These are phyloP conservation scores for Xylogone sp. DNA, from an alignment of 2,329 filamentous ascomycete species.

Conservation along the genomic window DNA sequence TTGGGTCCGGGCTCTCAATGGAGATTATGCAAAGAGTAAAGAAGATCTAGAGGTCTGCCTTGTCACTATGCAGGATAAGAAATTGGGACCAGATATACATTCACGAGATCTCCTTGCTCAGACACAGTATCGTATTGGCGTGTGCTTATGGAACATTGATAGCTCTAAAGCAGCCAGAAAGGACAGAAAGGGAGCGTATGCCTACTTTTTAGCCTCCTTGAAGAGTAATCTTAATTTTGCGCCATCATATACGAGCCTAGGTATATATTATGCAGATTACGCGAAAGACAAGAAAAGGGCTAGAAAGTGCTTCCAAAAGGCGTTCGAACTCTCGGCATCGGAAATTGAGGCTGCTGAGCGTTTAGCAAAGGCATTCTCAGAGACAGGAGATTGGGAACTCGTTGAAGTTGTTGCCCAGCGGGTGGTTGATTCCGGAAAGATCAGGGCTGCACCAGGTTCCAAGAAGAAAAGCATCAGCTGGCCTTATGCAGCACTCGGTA, in stretches of 20 bases:
- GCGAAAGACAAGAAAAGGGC: constrained; percentile 82
- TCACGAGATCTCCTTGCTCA: constrained; percentile 74
- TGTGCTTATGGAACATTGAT: constrained; percentile 83
- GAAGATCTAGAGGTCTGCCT: constrained; percentile 69
- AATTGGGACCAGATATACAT: constrained; percentile 58
- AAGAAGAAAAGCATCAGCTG: constrained; percentile 92
- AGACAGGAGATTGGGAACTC: constrained; percentile 91
- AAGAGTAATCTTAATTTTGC: constrained; percentile 86
- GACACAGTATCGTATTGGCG: constrained; percentile 81
- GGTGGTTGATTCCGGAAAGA: constrained; percentile 91
- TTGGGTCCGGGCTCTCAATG: constrained; percentile 85
- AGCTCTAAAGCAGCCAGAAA: constrained; percentile 70
- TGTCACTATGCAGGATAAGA: constrained; percentile 34
- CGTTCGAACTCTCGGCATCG: constrained; percentile 83
- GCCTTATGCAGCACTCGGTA: constrained; percentile 90
- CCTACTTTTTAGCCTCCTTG: constrained; percentile 76
- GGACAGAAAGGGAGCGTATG: constrained; percentile 77
- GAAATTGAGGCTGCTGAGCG: constrained; percentile 86
- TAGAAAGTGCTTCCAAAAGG: constrained; percentile 92
- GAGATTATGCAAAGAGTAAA: constrained; percentile 66
- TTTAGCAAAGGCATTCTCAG: constrained; percentile 80
- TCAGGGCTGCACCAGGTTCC: constrained; percentile 84
- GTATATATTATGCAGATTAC: constrained; percentile 89
- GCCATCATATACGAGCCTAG: constrained; percentile 86
- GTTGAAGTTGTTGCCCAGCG: constrained; percentile 90